Conservation (phyloP, 2,329 filamentous ascomycete genomes). For the Nothopassalora personata region DNA sequence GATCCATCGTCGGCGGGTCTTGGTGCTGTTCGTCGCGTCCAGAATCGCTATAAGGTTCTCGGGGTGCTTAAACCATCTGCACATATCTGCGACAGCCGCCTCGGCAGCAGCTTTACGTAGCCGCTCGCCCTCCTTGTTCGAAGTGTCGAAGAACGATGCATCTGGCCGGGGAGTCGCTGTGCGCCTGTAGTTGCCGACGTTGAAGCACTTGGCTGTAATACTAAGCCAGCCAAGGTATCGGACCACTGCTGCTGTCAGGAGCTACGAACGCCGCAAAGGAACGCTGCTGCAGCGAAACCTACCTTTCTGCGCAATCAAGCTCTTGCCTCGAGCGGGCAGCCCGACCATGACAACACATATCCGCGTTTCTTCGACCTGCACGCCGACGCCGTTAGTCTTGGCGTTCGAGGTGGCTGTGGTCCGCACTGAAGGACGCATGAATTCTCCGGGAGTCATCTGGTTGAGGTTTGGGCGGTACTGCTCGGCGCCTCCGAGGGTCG, state of each 20-base stretch:
- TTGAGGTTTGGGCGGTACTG: conserved; percentile 26
- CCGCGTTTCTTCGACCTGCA: conserved; percentile 90
- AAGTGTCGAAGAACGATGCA: conserved; percentile 91
- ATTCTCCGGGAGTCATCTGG: conserved; percentile 34
- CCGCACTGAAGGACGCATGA: conserved; percentile 38
- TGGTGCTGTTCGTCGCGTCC: conserved; percentile 95
- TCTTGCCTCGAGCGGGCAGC: conserved; percentile 91
- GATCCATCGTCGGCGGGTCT: conserved; percentile 84
- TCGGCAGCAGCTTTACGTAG: conserved; percentile 83
- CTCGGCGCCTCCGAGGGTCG: conserved; percentile 27
- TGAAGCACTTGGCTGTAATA: conserved; percentile 90
- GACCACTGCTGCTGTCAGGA: conserved; percentile 53
- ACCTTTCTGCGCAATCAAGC: conserved; percentile 85
- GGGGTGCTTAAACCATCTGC: conserved; percentile 75
- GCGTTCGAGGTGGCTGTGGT: conserved; percentile 25
- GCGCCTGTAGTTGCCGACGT: conserved; percentile 92
- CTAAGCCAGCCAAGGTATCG: conserved; percentile 96
- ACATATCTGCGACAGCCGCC: conserved; percentile 88
- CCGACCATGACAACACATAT: conserved; percentile 99
- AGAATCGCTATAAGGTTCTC: conserved; percentile 86
- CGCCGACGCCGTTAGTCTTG: conserved; percentile 58
- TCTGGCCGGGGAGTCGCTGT: conserved; percentile 82
- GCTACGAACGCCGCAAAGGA: neutral
- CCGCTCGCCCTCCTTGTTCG: conserved; percentile 84
- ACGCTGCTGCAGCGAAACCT: conserved; percentile 1